Evolutionary conservation across 345 rosid genomes (phyloP).

Genomic region (Corymbia maculata): DNA sequence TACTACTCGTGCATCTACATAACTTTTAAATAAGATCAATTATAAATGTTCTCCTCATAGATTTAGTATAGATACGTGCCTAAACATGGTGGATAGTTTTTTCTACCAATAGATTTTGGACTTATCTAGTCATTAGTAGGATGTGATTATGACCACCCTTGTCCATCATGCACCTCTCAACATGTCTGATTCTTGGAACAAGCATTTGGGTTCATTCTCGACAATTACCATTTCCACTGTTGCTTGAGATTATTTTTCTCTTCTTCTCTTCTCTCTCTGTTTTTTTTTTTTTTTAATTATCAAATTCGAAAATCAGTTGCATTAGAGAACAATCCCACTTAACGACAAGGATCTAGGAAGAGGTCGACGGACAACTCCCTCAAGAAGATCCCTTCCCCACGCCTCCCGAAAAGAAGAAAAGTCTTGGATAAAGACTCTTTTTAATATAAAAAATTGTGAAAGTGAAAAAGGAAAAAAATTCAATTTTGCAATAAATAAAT

Average conservation of each 20-base stretch:
- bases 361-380: background rate
- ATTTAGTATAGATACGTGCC: background rate
- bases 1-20: fast-evolving
- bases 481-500: background rate
- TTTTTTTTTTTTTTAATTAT: background rate
- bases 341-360: background rate
- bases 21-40: background rate
- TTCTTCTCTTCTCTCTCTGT: background rate
- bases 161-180: background rate
- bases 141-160: background rate
- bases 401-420: background rate
- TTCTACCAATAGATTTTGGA: background rate
- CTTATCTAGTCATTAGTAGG: background rate
- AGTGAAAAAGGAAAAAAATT: too few species aligned
- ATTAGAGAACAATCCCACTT: background rate
- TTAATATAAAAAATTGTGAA: background rate
- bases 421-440: background rate
- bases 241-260: background rate
- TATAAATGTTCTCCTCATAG: background rate
- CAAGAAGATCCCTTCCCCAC: background rate
- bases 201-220: background rate
- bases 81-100: background rate
- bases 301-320: background rate
- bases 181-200: background rate
- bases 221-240: background rate